A percentile compares a stretch with the other conserved stretches of the same genome.
These are phyloP conservation scores for Pichia manshurica DNA, from an alignment of 805 yeast genomes.

Conservation along the genomic window DNA sequence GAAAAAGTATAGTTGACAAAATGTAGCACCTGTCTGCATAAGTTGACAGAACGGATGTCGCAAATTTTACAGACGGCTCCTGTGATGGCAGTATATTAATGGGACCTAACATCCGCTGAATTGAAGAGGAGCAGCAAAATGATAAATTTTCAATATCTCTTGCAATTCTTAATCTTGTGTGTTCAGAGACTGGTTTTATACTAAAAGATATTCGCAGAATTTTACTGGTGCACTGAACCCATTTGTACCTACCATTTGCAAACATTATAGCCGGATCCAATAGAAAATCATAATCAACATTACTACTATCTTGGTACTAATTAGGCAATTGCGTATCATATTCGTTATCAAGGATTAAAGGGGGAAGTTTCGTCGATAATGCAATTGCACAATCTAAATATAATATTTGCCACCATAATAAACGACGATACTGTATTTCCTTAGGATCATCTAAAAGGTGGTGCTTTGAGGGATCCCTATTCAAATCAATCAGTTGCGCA, in stretches of 20 bases:
- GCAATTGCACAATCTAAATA: slow-evolving; percentile 54
- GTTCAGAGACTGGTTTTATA: slow-evolving; percentile 10
- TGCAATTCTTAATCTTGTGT: neutral
- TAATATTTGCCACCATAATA: slow-evolving; percentile 61
- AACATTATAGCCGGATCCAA: slow-evolving; percentile 43
- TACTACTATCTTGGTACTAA: slow-evolving; percentile 27
- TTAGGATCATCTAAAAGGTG: slow-evolving; percentile 43
- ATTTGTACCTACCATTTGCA: slow-evolving; percentile 49
- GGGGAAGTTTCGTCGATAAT: slow-evolving; percentile 49
- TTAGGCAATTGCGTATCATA: slow-evolving; percentile 52
- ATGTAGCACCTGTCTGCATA: slow-evolving; percentile 20
- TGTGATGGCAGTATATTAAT: slow-evolving; percentile 13
- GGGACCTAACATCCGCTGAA: slow-evolving; percentile 21
- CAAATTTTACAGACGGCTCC: slow-evolving; percentile 17
- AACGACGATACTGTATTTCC: slow-evolving; percentile 44
- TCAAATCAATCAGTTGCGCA: slow-evolving; percentile 50
- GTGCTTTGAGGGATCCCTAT: slow-evolving; percentile 50
- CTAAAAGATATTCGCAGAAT: slow-evolving; percentile 15
- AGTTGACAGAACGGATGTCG: slow-evolving; percentile 18
- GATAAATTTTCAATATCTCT: slow-evolving; percentile 18
- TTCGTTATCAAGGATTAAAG: slow-evolving; percentile 46
- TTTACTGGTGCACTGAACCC: slow-evolving; percentile 21
- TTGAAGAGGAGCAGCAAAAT: slow-evolving; percentile 17
- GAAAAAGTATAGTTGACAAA: too few species aligned
- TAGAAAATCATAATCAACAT: slow-evolving; percentile 26